Conservation (phyloP, 2,329 filamentous ascomycete genomes). For the Calonectria multiphialidica region DNA sequence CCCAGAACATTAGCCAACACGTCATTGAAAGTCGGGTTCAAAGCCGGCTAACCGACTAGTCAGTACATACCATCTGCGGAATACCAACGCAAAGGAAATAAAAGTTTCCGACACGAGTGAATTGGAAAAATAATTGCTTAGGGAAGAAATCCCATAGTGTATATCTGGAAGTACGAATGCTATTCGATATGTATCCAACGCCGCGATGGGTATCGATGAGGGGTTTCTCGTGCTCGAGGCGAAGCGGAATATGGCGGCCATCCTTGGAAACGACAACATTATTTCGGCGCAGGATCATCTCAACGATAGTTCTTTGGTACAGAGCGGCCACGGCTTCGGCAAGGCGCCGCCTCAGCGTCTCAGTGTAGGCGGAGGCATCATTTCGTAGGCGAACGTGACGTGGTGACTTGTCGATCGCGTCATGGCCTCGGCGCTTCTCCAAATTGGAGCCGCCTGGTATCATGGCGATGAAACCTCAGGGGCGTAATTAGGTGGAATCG, state of each 20-base stretch:
- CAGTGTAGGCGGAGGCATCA: constrained; percentile 19
- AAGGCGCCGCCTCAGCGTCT: constrained; percentile 35
- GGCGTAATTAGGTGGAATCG: neutral
- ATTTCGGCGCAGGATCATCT: constrained; percentile 71
- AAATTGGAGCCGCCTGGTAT: constrained; percentile 29
- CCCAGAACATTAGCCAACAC: constrained; percentile 18
- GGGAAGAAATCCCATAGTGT: constrained; percentile 88
- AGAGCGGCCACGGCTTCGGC: constrained; percentile 34
- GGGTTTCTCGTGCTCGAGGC: constrained; percentile 51
- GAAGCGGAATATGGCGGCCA: constrained; percentile 66
- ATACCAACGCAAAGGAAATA: constrained; percentile 88
- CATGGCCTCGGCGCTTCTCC: constrained; percentile 28
- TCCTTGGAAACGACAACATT: constrained; percentile 79
- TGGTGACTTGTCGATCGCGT: constrained; percentile 19
- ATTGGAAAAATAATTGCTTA: constrained; percentile 87
- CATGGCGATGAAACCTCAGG: constrained; percentile 29
- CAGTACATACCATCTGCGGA: constrained; percentile 72
- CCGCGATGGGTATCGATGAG: constrained; percentile 65
- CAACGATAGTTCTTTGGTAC: constrained; percentile 56
- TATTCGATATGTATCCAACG: constrained; percentile 65
- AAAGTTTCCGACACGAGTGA: constrained; percentile 88
- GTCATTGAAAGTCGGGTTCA: neutral
- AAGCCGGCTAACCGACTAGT: neutral
- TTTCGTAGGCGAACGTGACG: constrained; percentile 26
- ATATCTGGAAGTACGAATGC: constrained; percentile 86